Evolutionary conservation across 805 yeast species (phyloP).

Genomic region (Barnettozyma populi): DNA sequence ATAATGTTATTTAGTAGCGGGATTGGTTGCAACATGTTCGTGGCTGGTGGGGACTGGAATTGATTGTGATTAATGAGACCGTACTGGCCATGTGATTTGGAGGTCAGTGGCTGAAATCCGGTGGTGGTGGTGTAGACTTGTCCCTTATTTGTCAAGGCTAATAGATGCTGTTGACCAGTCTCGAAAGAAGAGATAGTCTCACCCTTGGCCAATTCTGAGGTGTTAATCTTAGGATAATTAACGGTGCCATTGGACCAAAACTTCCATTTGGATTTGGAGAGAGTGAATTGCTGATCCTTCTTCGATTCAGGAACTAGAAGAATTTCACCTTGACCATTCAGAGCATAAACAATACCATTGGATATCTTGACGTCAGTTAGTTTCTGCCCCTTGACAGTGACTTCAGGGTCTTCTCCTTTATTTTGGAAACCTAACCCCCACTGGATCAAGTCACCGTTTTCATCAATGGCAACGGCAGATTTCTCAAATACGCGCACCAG

Average conservation of each 20-base stretch:
- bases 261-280: background rate
- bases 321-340: slow-evolving; percentile 33
- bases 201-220: slow-evolving; percentile 27
- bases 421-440: slow-evolving; percentile 48
- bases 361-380: slow-evolving; percentile 43
- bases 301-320: slow-evolving; percentile 29
- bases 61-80: slow-evolving; percentile 76
- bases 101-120: slow-evolving; percentile 29
- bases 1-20: slow-evolving; percentile 47
- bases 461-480: slow-evolving; percentile 49
- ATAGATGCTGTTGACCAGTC: slow-evolving; percentile 64
- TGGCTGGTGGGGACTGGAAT: slow-evolving; percentile 47
- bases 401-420: slow-evolving; percentile 26
- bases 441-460: slow-evolving; percentile 66
- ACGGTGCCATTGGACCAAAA: slow-evolving; percentile 5
- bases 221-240: slow-evolving; percentile 4
- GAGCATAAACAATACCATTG: slow-evolving; percentile 46
- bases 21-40: slow-evolving; percentile 48
- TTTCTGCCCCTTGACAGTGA: slow-evolving; percentile 42
- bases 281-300: slow-evolving; percentile 9
- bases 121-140: slow-evolving; percentile 61
- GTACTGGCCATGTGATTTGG: slow-evolving; percentile 65
- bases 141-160: slow-evolving; percentile 55
- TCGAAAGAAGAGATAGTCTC: slow-evolving; percentile 48
- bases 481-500: slow-evolving; percentile 49